Evolutionary conservation across 1,284 basidiomycete species (phyloP).

Genomic region (Agroathelia rolfsii): DNA sequence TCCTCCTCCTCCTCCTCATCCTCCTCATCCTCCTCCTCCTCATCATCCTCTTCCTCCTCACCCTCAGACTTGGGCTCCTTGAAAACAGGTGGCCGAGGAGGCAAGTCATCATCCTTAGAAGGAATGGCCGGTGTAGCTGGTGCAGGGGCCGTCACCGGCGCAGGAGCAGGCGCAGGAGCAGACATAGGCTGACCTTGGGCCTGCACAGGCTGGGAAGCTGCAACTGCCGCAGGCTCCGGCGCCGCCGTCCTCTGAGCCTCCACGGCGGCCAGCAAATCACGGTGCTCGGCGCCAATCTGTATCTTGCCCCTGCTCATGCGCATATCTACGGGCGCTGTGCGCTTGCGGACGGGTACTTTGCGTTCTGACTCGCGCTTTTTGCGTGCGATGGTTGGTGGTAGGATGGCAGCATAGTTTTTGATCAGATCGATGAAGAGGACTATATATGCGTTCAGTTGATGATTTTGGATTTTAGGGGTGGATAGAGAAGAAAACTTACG

Average conservation of each 20-base stretch:
- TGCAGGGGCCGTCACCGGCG: slow-evolving; percentile 11
- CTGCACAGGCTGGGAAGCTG: slow-evolving; percentile 6
- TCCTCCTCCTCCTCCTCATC: no score
- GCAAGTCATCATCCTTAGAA: slow-evolving; percentile 14
- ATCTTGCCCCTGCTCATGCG: slow-evolving; percentile 64
- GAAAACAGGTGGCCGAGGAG: slow-evolving; percentile 35
- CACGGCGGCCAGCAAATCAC: slow-evolving; percentile 94
- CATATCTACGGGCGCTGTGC: slow-evolving; percentile 84
- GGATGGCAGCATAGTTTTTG: slow-evolving; percentile 62
- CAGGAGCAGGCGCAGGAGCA: slow-evolving; percentile 22
- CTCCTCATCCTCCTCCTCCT: no score
- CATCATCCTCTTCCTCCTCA: no score
- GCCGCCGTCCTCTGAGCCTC: slow-evolving; percentile 47
- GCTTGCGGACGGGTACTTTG: slow-evolving; percentile 72
- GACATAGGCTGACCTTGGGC: slow-evolving; percentile 29
- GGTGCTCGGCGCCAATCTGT: slow-evolving; percentile 85
- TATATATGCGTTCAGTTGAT: slow-evolving; percentile 14
- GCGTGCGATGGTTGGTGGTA: slow-evolving; percentile 73
- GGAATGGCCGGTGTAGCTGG: slow-evolving; percentile 14
- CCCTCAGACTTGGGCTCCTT: slow-evolving; percentile 36
- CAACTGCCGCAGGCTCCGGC: slow-evolving; percentile 6
- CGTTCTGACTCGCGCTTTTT: slow-evolving; percentile 84
- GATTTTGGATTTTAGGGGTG: not conserved
- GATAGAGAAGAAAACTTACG: slow-evolving; percentile 30
- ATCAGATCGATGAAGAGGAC: slow-evolving; percentile 81